These are phyloP conservation scores for Beauveria rudraprayagi DNA, from an alignment of 2,329 filamentous ascomycete genomes.

Conservation along the genomic window DNA sequence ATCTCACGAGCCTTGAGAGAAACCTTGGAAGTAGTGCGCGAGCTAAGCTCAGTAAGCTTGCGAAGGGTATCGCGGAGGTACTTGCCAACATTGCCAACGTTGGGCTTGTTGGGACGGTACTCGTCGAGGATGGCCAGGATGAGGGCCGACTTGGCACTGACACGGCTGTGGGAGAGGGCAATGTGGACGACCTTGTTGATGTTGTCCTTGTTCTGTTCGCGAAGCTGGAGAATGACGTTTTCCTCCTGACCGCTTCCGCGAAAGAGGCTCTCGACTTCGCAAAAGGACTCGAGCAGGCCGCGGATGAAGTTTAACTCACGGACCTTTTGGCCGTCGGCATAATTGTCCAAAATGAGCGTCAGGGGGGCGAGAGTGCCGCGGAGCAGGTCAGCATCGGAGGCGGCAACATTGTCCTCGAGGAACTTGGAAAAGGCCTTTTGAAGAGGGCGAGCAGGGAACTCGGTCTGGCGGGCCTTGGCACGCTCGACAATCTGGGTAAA, in stretches of 20 bases:
- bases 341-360: conserved; percentile 67
- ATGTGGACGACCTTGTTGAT: conserved; percentile 76
- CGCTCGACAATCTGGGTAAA: conserved; percentile 83
- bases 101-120: conserved; percentile 91
- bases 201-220: conserved; percentile 95
- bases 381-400: conserved; percentile 65
- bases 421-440: conserved; percentile 80
- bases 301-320: conserved; percentile 82
- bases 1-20: conserved; percentile 95
- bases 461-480: conserved; percentile 64
- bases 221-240: conserved; percentile 84
- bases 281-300: conserved; percentile 72
- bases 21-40: conserved; percentile 80
- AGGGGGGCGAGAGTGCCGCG: conserved; percentile 68
- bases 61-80: conserved; percentile 76
- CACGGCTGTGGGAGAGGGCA: conserved; percentile 87
- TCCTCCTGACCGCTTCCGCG: conserved; percentile 84
- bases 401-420: conserved; percentile 73
- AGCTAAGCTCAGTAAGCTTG: conserved; percentile 79
- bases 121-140: conserved; percentile 85
- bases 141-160: conserved; percentile 89
- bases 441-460: conserved; percentile 88
- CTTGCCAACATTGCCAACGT: conserved; percentile 79
- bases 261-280: conserved; percentile 78
- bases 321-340: conserved; percentile 79